Evolutionary conservation across 225 moss, liverwort and hornwort species (phyloP), one percentile per base, ranked within the genome.

Genomic region (Polytrichum commune): DNA sequence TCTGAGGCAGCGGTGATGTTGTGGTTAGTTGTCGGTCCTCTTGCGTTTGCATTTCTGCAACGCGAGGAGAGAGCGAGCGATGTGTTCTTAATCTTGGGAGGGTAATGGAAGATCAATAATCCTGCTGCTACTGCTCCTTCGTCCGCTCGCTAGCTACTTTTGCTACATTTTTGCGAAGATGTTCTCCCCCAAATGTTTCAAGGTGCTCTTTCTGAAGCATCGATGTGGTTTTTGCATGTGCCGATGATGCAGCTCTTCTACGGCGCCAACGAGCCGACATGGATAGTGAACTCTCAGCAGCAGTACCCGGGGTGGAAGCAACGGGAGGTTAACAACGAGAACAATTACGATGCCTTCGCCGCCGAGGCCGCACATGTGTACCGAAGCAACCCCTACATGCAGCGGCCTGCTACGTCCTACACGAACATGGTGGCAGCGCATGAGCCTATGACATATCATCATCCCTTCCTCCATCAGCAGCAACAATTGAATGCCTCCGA

Each of bases 221-320:
- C 26, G 8, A 22, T 54, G 25, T 54, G 26, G 5, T 54, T 24
- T 28, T 28, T 25, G 25, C 24, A 22, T 7, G 60, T 25, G n/a
- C 60, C 3, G 22, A 60, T 60, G 53, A 19, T 79, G 67, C 79
- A 86, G 86, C 77, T 86, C 2, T 86, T 86, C 29, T 86, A 86
- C 18, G 86, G 86, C 20, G 79, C 80, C 0, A 65, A 77, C 18
- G 86, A 86, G 77, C 86, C 86, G 5, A 80, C 82, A 1, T 80
- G 72, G 77, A 29, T 80, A 6, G 60, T 82, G 54, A 72, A 82
- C 29, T 69, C 76, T 33, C 80, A 67, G 13, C 16, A 19, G 53
- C 63, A 29, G 4, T 56, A 8, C 28, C 8, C 0, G 29, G 77
- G 71, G 74, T 74, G 67, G 4, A 33, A 20, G 2, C 72, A 54